Evolutionary conservation across 2,329 filamentous ascomycete species (phyloP).

Genomic region (Clathrospora elynae): DNA sequence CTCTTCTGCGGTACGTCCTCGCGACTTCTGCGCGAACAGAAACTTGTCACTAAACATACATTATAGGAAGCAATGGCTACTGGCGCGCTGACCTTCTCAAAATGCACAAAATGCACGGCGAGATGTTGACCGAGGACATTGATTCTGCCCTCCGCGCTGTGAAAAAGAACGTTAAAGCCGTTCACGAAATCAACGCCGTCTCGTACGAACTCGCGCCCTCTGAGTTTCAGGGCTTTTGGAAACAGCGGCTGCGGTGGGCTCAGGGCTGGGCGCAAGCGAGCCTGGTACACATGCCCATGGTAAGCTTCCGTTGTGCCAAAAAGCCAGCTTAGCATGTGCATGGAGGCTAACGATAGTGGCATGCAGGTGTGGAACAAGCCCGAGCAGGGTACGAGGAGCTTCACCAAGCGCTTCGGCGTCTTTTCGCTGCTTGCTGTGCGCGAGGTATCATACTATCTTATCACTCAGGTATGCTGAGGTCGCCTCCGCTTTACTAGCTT

Average conservation of each 20-base stretch:
- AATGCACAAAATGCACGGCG: conserved; percentile 52
- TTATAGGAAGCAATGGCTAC: conserved; percentile 50
- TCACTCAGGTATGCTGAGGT: conserved; percentile 34
- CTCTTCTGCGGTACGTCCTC: conserved; percentile 53
- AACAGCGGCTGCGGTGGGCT: conserved; percentile 54
- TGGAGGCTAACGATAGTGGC: background rate
- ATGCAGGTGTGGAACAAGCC: conserved; percentile 43
- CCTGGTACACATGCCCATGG: conserved; percentile 45
- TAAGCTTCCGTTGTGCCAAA: conserved; percentile 10
- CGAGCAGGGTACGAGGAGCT: conserved; percentile 32
- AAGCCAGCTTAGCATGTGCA: too few species aligned
- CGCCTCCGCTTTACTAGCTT: too few species aligned
- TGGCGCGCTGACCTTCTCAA: conserved; percentile 50
- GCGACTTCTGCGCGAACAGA: background rate
- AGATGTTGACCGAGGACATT: conserved; percentile 56
- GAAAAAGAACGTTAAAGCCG: conserved; percentile 46
- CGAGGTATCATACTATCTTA: conserved; percentile 53
- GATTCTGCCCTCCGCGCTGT: conserved; percentile 53
- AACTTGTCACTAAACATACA: background rate
- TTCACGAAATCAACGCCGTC: conserved; percentile 53
- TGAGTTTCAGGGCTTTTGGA: conserved; percentile 51
- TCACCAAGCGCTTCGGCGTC: conserved; percentile 47
- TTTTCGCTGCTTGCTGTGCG: conserved; percentile 51
- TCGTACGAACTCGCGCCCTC: conserved; percentile 55
- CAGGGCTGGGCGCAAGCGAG: conserved; percentile 55